These are phyloP conservation scores for Dipodascopsis tothii DNA, from an alignment of 805 yeast genomes.

Conservation along the genomic window DNA sequence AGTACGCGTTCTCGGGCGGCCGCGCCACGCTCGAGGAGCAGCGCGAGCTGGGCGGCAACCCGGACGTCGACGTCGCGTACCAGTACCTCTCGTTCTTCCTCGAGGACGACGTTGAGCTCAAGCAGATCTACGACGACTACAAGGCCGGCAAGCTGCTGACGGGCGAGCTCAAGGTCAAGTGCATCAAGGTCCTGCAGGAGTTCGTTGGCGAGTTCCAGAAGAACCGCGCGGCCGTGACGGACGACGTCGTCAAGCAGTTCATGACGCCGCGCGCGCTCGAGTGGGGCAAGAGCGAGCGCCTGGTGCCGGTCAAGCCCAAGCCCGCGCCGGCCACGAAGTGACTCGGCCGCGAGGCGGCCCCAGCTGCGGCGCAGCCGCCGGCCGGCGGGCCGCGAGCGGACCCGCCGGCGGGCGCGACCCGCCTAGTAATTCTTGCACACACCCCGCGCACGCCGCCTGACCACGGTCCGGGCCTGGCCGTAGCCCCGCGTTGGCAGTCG, in stretches of 20 bases:
- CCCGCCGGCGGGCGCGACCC: too few relatives aligned
- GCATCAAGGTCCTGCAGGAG: constrained; percentile 71
- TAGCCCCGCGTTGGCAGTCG: too few relatives aligned
- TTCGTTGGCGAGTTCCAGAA: constrained; percentile 79
- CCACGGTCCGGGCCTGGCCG: too few relatives aligned
- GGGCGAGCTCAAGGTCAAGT: constrained; percentile 86
- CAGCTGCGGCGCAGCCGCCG: too few relatives aligned
- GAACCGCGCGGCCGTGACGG: constrained; percentile 58
- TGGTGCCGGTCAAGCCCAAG: constrained; percentile 21
- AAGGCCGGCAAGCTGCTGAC: constrained; percentile 74
- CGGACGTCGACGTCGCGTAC: constrained; percentile 90
- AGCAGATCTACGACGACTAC: constrained; percentile 55
- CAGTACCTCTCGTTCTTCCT: constrained; percentile 86
- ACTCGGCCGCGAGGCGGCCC: too few relatives aligned
- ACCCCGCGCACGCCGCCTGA: too few relatives aligned
- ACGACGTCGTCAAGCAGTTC: constrained; percentile 53
- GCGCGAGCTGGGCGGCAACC: constrained; percentile 82
- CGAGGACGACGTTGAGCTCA: constrained; percentile 77
- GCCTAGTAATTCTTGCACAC: too few relatives aligned
- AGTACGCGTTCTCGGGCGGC: constrained; percentile 95
- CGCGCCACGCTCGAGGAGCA: constrained; percentile 82
- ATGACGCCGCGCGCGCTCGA: constrained; percentile 70
- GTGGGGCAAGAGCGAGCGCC: constrained; percentile 57
- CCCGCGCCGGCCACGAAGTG: neutral
- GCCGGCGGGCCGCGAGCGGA: too few relatives aligned